Evolutionary conservation across 2,329 filamentous ascomycete genomes (phyloP).

Genomic region (Aureobasidium sp.): DNA sequence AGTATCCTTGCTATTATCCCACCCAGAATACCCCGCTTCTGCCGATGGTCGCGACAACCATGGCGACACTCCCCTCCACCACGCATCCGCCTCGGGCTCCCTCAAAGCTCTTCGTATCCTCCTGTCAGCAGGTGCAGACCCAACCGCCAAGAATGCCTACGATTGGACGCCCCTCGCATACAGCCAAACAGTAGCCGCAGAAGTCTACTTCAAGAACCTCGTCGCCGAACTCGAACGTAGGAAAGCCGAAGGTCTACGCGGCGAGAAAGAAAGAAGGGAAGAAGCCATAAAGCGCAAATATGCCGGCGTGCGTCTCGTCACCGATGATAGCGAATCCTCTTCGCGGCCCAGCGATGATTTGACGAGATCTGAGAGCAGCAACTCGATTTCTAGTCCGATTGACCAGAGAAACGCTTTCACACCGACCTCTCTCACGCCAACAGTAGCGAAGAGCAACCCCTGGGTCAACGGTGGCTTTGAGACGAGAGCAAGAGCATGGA

Average conservation of each 20-base stretch:
- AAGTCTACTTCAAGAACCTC: constrained; percentile 74
- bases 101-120: constrained; percentile 68
- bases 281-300: constrained; percentile 13
- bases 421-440: background rate
- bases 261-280: constrained; percentile 6
- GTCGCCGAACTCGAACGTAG: constrained; percentile 63
- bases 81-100: constrained; percentile 75
- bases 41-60: constrained; percentile 45
- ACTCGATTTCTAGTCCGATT: constrained; percentile 3
- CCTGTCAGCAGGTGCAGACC: constrained; percentile 68
- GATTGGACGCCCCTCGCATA: constrained; percentile 81
- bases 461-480: constrained; percentile 1
- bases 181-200: constrained; percentile 70
- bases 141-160: constrained; percentile 62
- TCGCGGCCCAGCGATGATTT: constrained; percentile 2
- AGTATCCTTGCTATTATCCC: constrained; percentile 33
- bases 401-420: background rate
- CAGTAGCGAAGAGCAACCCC: background rate
- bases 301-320: constrained; percentile 14
- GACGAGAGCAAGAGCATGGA: constrained; percentile 8
- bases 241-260: constrained; percentile 27
- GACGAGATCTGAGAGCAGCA: constrained; percentile 5
- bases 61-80: constrained; percentile 83
- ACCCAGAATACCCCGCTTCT: constrained; percentile 25
- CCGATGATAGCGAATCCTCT: constrained; percentile 8